Conservation (phyloP, 169 alveolate species). For the Plasmodium ovale region DNA sequence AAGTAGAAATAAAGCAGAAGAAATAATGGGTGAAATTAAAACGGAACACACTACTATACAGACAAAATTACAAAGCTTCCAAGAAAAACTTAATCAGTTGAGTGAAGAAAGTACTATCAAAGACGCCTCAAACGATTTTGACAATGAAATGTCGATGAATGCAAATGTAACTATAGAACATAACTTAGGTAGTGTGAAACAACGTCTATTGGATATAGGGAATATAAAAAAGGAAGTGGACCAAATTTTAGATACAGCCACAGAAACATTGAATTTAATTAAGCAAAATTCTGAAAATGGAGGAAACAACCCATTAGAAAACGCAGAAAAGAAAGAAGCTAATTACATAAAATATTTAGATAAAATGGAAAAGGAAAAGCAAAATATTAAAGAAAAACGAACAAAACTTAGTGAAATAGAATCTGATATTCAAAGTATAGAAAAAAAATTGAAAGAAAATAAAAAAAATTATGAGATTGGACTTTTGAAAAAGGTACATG, state of each 20-base stretch:
- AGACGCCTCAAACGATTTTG: not conserved
- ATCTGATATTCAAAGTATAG: no score
- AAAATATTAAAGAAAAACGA: no score
- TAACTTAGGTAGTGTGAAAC: slow-evolving; percentile 1
- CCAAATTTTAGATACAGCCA: not conserved
- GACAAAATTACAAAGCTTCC: not conserved
- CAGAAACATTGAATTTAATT: not conserved
- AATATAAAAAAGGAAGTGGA: slow-evolving; percentile 4
- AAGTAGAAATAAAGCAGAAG: not conserved
- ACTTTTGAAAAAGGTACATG: no score
- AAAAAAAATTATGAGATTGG: no score
- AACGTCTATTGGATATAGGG: not conserved
- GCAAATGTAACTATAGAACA: slow-evolving; percentile 9
- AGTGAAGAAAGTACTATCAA: not conserved
- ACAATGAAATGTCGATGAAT: not conserved
- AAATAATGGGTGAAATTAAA: slow-evolving; percentile 4
- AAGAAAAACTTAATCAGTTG: not conserved
- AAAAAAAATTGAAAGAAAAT: no score
- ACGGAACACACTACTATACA: not conserved
- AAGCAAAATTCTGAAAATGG: not conserved
- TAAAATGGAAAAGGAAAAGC: not conserved
- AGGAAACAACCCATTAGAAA: not conserved
- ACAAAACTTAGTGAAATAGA: no score
- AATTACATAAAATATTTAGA: not conserved
- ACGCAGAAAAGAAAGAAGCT: not conserved